Evolutionary conservation across 1,139 yeast species (phyloP).

Genomic region (Protomyces inouyei): DNA sequence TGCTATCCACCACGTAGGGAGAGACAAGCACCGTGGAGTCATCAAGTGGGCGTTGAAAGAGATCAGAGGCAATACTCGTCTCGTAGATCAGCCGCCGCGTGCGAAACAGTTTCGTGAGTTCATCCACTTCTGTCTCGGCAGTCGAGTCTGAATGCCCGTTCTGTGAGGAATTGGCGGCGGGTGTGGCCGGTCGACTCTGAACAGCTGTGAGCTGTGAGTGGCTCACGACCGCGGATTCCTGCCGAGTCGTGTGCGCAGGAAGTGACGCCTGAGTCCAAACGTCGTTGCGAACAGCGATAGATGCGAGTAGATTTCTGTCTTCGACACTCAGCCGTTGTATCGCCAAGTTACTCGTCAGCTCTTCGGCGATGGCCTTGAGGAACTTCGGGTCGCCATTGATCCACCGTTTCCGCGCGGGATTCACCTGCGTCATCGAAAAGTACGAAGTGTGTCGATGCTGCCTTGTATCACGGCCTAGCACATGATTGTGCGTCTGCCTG

Average conservation of each 20-base stretch:
- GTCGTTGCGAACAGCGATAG: not conserved
- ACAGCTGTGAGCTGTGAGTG: not conserved
- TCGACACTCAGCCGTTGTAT: slow-evolving; percentile 1
- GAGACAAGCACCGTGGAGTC: not conserved
- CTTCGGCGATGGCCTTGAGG: slow-evolving; percentile 11
- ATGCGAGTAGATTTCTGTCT: slow-evolving; percentile 5
- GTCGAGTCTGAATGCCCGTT: not conserved
- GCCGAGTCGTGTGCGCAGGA: not conserved
- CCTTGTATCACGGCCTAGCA: no score
- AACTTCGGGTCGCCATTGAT: slow-evolving; percentile 14
- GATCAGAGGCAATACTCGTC: slow-evolving; percentile 18
- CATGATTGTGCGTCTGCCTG: no score
- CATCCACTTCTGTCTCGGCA: slow-evolving; percentile 4
- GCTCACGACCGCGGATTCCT: not conserved
- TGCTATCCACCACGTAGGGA: slow-evolving; percentile 4
- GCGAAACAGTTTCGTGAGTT: slow-evolving; percentile 17
- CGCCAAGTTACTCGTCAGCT: not conserved
- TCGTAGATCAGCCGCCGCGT: slow-evolving; percentile 26
- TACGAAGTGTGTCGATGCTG: no score
- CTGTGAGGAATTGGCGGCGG: not conserved
- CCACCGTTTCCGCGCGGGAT: slow-evolving; percentile 7
- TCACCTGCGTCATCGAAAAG: not conserved
- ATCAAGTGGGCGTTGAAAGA: slow-evolving; percentile 7
- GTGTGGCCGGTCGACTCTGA: not conserved
- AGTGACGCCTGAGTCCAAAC: not conserved